Evolutionary conservation across 2,329 filamentous ascomycete genomes (phyloP).

Genomic region (Beauveria pseudobassiana): DNA sequence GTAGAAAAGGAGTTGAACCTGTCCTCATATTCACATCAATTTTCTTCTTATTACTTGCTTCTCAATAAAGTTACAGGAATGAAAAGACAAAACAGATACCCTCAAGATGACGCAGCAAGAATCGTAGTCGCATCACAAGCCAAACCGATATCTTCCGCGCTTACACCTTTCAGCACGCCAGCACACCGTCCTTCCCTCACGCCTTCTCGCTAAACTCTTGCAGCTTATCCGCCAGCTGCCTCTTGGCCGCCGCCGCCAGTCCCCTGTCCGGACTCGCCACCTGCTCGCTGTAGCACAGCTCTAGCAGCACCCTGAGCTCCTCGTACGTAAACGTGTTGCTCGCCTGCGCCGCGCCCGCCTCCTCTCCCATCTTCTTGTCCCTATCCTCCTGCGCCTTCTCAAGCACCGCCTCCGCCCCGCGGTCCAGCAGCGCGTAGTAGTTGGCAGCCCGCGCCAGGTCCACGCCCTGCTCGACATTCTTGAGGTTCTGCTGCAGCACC

Average conservation of each 20-base stretch:
- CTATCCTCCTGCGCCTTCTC: slow-evolving; percentile 47
- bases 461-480: slow-evolving; percentile 74
- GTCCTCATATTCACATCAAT: too few relatives aligned
- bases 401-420: slow-evolving; percentile 58
- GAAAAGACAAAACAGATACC: not conserved
- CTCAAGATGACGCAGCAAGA: too few relatives aligned
- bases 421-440: slow-evolving; percentile 63
- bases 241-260: slow-evolving; percentile 57
- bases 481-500: slow-evolving; percentile 92
- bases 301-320: slow-evolving; percentile 57
- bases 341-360: slow-evolving; percentile 13
- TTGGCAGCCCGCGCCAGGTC: slow-evolving; percentile 54
- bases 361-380: slow-evolving; percentile 27
- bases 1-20: too few relatives aligned
- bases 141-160: not conserved
- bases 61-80: not conserved
- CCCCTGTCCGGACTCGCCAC: slow-evolving; percentile 60
- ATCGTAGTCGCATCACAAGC: too few relatives aligned
- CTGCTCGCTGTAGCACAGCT: slow-evolving; percentile 62
- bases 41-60: too few relatives aligned
- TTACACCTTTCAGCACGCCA: not conserved
- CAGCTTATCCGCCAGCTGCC: slow-evolving; percentile 63
- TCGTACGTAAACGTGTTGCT: slow-evolving; percentile 52
- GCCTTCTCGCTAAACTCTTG: slow-evolving; percentile 64
- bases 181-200: slow-evolving; percentile 42